Evolutionary conservation across 1,284 basidiomycete genomes (phyloP).

Genomic region (Rhodotorula sp.): DNA sequence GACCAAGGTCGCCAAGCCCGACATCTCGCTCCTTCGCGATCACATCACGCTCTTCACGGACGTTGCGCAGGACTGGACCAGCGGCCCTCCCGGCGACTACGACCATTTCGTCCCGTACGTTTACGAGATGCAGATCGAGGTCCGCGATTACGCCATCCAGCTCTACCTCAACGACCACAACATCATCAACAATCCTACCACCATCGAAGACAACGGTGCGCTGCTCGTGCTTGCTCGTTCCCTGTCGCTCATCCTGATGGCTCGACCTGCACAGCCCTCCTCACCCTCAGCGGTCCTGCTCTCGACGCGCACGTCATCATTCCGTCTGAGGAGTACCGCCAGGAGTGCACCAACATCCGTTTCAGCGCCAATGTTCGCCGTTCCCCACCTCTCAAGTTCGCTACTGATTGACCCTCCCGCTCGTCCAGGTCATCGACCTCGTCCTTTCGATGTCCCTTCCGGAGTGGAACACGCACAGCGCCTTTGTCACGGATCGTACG

Average conservation of each 20-base stretch:
- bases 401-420: too few species aligned
- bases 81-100: slow-evolving; percentile 74
- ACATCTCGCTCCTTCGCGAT: slow-evolving; percentile 77
- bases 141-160: slow-evolving; percentile 74
- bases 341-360: slow-evolving; percentile 67
- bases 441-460: slow-evolving; percentile 68
- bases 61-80: slow-evolving; percentile 82
- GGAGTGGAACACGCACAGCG: slow-evolving; percentile 80
- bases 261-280: slow-evolving; percentile 63
- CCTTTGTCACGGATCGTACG: slow-evolving; percentile 61
- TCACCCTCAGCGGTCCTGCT: slow-evolving; percentile 65
- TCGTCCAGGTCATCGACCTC: slow-evolving; percentile 58
- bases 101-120: slow-evolving; percentile 78
- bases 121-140: slow-evolving; percentile 69
- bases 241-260: slow-evolving; percentile 11
- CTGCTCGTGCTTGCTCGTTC: background rate
- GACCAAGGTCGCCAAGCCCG: slow-evolving; percentile 68
- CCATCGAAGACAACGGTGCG: slow-evolving; percentile 69
- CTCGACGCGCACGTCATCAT: slow-evolving; percentile 63
- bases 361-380: slow-evolving; percentile 61
- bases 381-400: background rate
- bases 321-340: slow-evolving; percentile 70
- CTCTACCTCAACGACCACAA: slow-evolving; percentile 93
- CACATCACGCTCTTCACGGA: slow-evolving; percentile 91
- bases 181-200: slow-evolving; percentile 82